Evolutionary conservation across 768 basidiomycete genomes (phyloP), one percentile per base, ranked within the genome.

Genomic region (Clitopilus passeckerianus): DNA sequence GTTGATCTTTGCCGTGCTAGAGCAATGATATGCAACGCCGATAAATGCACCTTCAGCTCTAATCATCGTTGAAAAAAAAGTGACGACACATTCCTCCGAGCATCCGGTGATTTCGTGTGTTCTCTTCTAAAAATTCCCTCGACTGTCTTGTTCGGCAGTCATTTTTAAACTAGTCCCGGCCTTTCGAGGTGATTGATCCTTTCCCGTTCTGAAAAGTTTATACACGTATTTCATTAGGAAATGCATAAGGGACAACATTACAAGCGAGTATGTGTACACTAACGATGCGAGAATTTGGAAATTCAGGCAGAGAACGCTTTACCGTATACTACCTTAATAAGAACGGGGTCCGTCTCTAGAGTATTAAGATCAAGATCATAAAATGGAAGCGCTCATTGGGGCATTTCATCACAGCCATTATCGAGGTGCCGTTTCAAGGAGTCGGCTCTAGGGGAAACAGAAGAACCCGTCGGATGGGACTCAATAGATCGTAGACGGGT

Each of bases 361-460:
- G 22, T 5, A 50, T 18, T 41, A n/a, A 50, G 20, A 50, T 50
- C 46, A 50, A 50, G 46, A 50, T 50, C 15, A 50, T 50, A 18
- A 50, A 50, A 50, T 50, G 46, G 46, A 50, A 50, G 20, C 24
- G 23, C 52, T 43, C 60, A 64, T 53, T 62, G 64, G 53, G 67
- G 68, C 67, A 68, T 68, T 60, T 69, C 67, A 57, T 67, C 67
- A 61, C 67, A 68, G 55, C 90, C 90, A 64, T 91, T 90, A 76
- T 92, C 90, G 57, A 88, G 65, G 72, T 93, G 91, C 69, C 91
- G 80, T 73, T 91, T 93, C 63, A 91, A 77, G 60, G 91, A 92
- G 53, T 68, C 67, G 33, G 67, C 67, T 59, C 67, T 68, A 57
- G 41, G 56, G 59, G 59, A 60, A 60, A 56, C n/a, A 50, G 46